Conservation (phyloP, 2,329 filamentous ascomycete genomes). For the Arthrobotrys conoides region DNA sequence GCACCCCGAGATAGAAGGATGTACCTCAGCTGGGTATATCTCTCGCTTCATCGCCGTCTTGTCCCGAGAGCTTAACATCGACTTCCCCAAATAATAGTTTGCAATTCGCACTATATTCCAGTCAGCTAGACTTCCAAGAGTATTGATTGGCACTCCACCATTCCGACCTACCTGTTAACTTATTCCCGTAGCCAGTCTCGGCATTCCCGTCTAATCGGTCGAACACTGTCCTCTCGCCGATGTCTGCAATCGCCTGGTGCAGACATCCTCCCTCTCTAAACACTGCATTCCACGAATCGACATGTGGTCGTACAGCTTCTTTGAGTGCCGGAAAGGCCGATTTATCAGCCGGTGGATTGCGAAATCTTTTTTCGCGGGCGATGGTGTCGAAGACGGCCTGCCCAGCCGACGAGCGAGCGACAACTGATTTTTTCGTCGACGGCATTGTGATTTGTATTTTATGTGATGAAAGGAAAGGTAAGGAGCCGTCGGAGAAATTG, state of each 20-base stretch:
- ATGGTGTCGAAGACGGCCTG: constrained; percentile 78
- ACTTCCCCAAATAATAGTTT: constrained; percentile 85
- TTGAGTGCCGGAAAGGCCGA: constrained; percentile 90
- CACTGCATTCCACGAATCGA: constrained; percentile 94
- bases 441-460: constrained; percentile 41
- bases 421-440: constrained; percentile 56
- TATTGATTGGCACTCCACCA: neutral
- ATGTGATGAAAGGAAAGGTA: neutral
- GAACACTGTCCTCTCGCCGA: constrained; percentile 87
- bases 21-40: constrained; percentile 83
- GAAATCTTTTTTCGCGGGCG: constrained; percentile 88
- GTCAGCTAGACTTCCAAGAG: neutral
- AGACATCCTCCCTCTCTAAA: constrained; percentile 82
- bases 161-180: constrained; percentile 71
- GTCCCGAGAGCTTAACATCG: constrained; percentile 67
- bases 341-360: constrained; percentile 86
- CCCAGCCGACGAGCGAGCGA: constrained; percentile 58
- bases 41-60: constrained; percentile 80
- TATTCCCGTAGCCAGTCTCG: constrained; percentile 76
- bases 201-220: constrained; percentile 80
- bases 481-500: constrained; percentile 40
- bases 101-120: constrained; percentile 76
- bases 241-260: constrained; percentile 84
- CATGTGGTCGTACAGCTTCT: constrained; percentile 88
- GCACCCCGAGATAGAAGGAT: neutral